These are phyloP conservation scores for Rhazya stricta DNA, from an alignment of 257 asterid species.

Conservation along the genomic window DNA sequence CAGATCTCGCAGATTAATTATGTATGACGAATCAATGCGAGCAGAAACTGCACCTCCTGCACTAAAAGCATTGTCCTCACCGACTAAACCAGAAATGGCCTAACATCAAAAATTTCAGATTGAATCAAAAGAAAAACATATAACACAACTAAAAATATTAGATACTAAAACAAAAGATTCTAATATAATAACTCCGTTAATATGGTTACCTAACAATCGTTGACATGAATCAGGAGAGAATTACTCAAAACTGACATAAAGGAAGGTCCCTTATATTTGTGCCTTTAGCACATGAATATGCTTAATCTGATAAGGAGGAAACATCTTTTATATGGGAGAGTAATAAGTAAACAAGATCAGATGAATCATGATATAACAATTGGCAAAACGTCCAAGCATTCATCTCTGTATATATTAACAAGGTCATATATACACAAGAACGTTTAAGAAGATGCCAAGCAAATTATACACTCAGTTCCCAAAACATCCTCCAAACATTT, in stretches of 20 bases:
- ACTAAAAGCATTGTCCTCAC: slow-evolving; percentile 59
- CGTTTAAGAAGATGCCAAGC: background rate
- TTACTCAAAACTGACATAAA: background rate
- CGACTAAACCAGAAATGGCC: slow-evolving; percentile 84
- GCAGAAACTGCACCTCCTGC: slow-evolving; percentile 65
- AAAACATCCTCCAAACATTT: background rate
- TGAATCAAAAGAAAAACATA: slow-evolving; percentile 13
- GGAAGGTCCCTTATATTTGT: background rate
- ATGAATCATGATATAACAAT: background rate
- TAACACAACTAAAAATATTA: slow-evolving; percentile 14
- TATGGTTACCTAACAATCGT: background rate
- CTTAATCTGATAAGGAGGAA: background rate
- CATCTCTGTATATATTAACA: background rate
- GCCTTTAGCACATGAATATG: background rate
- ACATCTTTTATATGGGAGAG: background rate
- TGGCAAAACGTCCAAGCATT: background rate
- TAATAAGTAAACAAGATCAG: background rate
- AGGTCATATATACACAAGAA: background rate
- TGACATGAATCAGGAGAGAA: background rate
- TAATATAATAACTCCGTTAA: background rate
- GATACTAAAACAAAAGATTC: slow-evolving; percentile 12
- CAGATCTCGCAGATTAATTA: slow-evolving; percentile 71
- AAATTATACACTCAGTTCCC: background rate
- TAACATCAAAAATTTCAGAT: slow-evolving; percentile 40
- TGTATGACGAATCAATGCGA: slow-evolving; percentile 83